Evolutionary conservation across 1,139 yeast genomes (phyloP), one percentile per base, ranked within the genome.

Genomic region (Zygoascus meyerae): DNA sequence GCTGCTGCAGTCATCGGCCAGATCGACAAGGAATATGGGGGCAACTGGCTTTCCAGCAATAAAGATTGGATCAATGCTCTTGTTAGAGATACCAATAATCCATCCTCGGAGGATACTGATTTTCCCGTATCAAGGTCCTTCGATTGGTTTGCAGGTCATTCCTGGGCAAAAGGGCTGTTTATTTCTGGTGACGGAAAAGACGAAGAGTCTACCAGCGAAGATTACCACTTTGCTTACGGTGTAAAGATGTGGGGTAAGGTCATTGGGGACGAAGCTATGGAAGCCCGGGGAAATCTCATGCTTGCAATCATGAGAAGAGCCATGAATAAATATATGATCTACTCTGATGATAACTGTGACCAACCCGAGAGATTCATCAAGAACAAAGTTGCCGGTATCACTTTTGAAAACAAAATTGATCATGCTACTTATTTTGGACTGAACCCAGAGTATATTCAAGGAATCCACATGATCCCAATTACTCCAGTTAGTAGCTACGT

Each of bases 391-490:
- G 69, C 83, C 44, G 94, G 94, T 48, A 83, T 84, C 37, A 47
- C 57, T 17, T 83, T 79, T 64, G 96, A 87, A 61, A 87, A 89
- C 64, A 89, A 90, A 67, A 70, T 86, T 51, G 95, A 86, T 56
- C 94, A 86, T 66, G 86, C 95, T 2, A 90, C 95, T 1, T 86
- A 82, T 64, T 86, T 86, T 60, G 95, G 95, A 2, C 69, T 71
- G 55, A 71, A 77, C 43, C 64, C 72, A 41, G 89, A 89, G 63
- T 90, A 82, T 62, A 86, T 89, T 45, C 96, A 89, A 56, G 95
- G 95, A 60, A 87, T 90, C 51, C 97, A 90, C 64, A 90, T 90
- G 81, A 73, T 90, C 48, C 95, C 97, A 16, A 71, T 84, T 35
- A 86, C 95, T 0, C 87, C 95, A 0, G 78, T 83, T 10, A 81